phyloP scores from a whole-genome alignment of 441 rosid species.

The Adansonia grandidieri region DNA sequence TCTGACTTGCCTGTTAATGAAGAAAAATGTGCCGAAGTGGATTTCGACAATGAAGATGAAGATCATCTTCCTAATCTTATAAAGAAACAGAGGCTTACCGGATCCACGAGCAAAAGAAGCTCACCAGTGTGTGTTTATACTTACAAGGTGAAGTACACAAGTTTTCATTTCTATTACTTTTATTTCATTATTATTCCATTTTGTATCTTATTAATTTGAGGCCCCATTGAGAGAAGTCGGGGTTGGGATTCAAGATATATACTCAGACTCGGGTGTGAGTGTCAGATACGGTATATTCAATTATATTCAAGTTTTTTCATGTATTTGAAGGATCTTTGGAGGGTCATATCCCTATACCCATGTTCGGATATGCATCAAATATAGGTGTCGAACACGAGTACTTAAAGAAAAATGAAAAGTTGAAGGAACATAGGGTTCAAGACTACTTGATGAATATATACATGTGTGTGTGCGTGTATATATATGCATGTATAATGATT shows the following conservation, averaged over 20 bases:
- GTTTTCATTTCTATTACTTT: slow-evolving; percentile 1
- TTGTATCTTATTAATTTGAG: neutral
- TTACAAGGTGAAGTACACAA: slow-evolving; percentile 57
- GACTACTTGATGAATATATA: no score
- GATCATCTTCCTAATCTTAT: slow-evolving; percentile 39
- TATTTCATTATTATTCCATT: neutral
- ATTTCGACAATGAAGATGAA: slow-evolving; percentile 62
- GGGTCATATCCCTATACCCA: no score
- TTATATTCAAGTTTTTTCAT: no score
- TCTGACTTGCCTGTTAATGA: slow-evolving; percentile 36
- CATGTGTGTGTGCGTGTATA: no score
- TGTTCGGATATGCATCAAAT: no score
- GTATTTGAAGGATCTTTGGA: no score
- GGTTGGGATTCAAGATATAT: neutral
- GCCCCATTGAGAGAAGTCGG: neutral
- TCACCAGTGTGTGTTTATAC: slow-evolving; percentile 67
- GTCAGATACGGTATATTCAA: no score
- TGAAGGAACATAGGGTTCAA: no score
- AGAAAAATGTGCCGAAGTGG: slow-evolving; percentile 40
- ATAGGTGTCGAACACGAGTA: no score
- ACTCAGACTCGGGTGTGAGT: no score
- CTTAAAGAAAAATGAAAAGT: no score
- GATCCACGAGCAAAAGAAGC: slow-evolving; percentile 45
- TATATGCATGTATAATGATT: no score
- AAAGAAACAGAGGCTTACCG: slow-evolving; percentile 41